Conservation (phyloP, 306 rosid genomes). For the Malus sylvestris region DNA sequence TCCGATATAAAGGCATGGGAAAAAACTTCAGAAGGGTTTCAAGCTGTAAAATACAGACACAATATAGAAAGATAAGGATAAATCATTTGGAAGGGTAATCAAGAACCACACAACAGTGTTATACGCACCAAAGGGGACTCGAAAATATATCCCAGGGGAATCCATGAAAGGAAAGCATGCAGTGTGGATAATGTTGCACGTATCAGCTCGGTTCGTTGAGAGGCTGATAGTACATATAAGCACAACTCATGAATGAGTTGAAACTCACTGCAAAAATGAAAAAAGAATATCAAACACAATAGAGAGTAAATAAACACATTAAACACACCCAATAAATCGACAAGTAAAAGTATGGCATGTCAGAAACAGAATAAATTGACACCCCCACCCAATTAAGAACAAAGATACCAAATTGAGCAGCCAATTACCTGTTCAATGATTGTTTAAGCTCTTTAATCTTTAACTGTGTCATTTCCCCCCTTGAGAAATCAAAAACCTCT, state of each 20-base stretch:
- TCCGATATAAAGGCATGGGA: slow-evolving; percentile 76
- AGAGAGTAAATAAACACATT: slow-evolving; percentile 7
- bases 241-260: slow-evolving; percentile 98
- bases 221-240: slow-evolving; percentile 86
- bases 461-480: slow-evolving; percentile 65
- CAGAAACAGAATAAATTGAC: not conserved
- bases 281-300: slow-evolving; percentile 22
- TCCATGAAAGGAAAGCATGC: slow-evolving; percentile 98
- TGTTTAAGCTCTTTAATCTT: slow-evolving; percentile 63
- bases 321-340: not conserved
- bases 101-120: slow-evolving; percentile 5
- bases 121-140: slow-evolving; percentile 83
- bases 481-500: slow-evolving; percentile 66
- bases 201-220: slow-evolving; percentile 88
- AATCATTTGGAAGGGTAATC: not conserved
- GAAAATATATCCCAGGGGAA: slow-evolving; percentile 95
- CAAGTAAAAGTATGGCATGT: not conserved
- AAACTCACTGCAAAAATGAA: slow-evolving; percentile 63
- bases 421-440: slow-evolving; percentile 67
- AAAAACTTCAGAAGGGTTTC: slow-evolving; percentile 91
- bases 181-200: slow-evolving; percentile 87
- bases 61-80: not conserved
- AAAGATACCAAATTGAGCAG: slow-evolving; percentile 2
- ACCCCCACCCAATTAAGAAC: not conserved
- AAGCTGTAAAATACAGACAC: slow-evolving; percentile 44